Evolutionary conservation across 2,329 filamentous ascomycete genomes (phyloP), one percentile per base, ranked within the genome.

Genomic region (Blastomyces emzantsi): DNA sequence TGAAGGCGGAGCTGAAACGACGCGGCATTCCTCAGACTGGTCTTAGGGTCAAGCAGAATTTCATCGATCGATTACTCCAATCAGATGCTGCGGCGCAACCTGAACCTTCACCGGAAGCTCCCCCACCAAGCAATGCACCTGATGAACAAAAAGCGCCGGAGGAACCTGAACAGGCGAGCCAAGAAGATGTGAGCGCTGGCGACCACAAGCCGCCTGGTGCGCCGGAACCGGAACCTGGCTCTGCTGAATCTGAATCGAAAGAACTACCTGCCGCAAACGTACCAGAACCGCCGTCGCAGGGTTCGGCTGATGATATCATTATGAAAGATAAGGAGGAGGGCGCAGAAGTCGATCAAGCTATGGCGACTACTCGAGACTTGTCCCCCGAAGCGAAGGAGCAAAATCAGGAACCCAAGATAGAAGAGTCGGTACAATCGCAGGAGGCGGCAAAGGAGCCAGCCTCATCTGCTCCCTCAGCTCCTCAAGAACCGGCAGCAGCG

Each of bases 1-100:
- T 93, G 64, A 89, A 87, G 75, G 84, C 85, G 28, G 88, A 92
- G 78, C 81, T 92, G 52, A 91, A 90, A 76, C 81, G 80, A 64
- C 84, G 89, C 67, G 86, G 86, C n/a, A 82, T 92, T 49, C 79
- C 85, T 6, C 83, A 86, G 66, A 83, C 84, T 30, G 90, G 90
- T 9, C 81, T 91, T 61, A 90, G 92, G 73, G 82, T 86, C 30
- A 89, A 88, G 65, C 83, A 79, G 60, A 74, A 80, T 36, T 76
- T 92, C 57, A 81, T 92, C 63, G 83, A 87, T 65, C 84, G 87
- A 64, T 76, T 93, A 56, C 72, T 79, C 15, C 77, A 81, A 64
- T 71, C 73, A 49, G 77, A 79, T 63, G 69, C 68, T 2, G 70
- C 45, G 15, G 62, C 36, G 25, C 51, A 45, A 15, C 63, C 66